A percentile compares a stretch with the other conserved stretches of the same genome.
Conservation (phyloP, 345 rosid species). For the Hirschfeldia incana region DNA sequence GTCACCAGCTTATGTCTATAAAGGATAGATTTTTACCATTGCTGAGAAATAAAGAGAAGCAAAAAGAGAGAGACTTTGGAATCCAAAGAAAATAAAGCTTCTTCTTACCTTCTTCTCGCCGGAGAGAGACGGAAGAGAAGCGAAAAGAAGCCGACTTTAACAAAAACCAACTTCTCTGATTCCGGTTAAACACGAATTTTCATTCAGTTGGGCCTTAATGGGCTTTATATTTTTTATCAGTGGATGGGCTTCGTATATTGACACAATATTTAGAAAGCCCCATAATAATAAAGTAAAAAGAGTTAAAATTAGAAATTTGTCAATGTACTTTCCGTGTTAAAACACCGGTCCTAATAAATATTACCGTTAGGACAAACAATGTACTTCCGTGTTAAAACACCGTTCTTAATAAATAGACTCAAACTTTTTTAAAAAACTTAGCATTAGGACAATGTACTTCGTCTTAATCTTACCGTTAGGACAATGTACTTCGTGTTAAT, state of each 20-base stretch:
- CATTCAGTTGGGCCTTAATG: not conserved
- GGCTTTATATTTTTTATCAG: not conserved
- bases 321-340: too few relatives aligned
- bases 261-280: too few relatives aligned
- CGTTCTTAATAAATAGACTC: too few relatives aligned
- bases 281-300: too few relatives aligned
- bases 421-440: too few relatives aligned
- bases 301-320: too few relatives aligned
- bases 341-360: too few relatives aligned
- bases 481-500: too few relatives aligned
- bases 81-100: not conserved
- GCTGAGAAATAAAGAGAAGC: constrained; percentile 17
- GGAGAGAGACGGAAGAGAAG: not conserved
- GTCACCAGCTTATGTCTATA: not conserved
- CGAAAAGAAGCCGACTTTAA: not conserved
- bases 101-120: not conserved
- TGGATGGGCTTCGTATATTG: not conserved
- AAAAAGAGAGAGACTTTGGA: not conserved
- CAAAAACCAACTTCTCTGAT: not conserved
- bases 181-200: not conserved
- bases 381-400: too few relatives aligned
- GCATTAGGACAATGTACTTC: too few relatives aligned
- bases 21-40: constrained; percentile 4
- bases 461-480: too few relatives aligned
- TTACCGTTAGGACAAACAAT: too few relatives aligned